Percentiles rank a stretch among this genome's conserved stretches.
phyloP scores from a whole-genome alignment of 2,329 filamentous ascomycete species.

The Cordyceps tenuipes region DNA sequence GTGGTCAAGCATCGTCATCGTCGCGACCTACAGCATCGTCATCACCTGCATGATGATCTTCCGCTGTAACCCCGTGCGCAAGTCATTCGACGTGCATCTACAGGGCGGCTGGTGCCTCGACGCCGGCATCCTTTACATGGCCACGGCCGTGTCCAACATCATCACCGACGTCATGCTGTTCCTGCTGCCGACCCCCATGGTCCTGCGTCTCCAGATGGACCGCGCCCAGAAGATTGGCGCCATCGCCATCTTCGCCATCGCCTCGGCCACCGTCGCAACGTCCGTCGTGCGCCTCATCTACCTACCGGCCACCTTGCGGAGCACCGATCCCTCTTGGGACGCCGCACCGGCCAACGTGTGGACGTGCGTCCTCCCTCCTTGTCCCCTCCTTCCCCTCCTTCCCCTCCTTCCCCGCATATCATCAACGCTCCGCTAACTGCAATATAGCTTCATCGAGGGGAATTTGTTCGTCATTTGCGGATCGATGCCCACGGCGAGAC shows the following conservation, averaged over 20 bases:
- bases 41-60: constrained; percentile 21
- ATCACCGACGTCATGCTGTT: constrained; percentile 30
- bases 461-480: constrained; percentile 33
- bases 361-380: constrained; percentile 18
- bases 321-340: constrained; percentile 23
- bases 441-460: constrained; percentile 26
- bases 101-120: constrained; percentile 30
- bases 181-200: constrained; percentile 35
- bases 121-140: constrained; percentile 37
- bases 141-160: constrained; percentile 30
- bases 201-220: constrained; percentile 35
- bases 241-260: constrained; percentile 35
- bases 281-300: constrained; percentile 22
- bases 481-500: constrained; percentile 29
- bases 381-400: no score
- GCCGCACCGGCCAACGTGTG: constrained; percentile 21
- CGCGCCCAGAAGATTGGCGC: constrained; percentile 36
- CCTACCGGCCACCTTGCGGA: constrained; percentile 18
- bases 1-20: constrained; percentile 22
- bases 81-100: constrained; percentile 18
- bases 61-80: constrained; percentile 17
- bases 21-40: constrained; percentile 22
- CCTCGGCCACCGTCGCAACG: constrained; percentile 26
- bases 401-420: constrained; percentile 10
- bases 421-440: neutral